Conservation (phyloP, 352 stramenopile species). For the Phytophthora pseudosyringae region DNA sequence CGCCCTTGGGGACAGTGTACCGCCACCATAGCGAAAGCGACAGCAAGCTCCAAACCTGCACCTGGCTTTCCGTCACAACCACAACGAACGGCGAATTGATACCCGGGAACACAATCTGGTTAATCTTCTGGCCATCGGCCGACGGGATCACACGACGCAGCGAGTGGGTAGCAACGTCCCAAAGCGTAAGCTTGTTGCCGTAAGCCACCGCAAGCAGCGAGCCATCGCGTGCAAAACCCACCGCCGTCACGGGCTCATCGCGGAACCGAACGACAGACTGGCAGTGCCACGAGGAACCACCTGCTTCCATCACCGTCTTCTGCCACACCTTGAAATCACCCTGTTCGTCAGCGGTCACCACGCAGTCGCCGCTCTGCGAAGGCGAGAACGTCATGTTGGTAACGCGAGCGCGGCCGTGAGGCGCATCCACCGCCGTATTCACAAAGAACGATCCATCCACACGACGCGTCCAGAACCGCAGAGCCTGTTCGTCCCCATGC, state of each 20-base stretch:
- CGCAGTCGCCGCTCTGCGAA: slow-evolving; percentile 42
- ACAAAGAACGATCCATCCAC: slow-evolving; percentile 81
- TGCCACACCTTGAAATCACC: slow-evolving; percentile 89
- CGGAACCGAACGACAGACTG: slow-evolving; percentile 83
- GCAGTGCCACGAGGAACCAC: slow-evolving; percentile 67
- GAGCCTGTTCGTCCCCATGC: slow-evolving; percentile 54
- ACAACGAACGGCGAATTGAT: slow-evolving; percentile 69
- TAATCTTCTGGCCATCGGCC: slow-evolving; percentile 58
- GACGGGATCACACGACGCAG: slow-evolving; percentile 80
- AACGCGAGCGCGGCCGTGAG: slow-evolving; percentile 62
- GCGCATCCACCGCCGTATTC: slow-evolving; percentile 81
- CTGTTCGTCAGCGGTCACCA: slow-evolving; percentile 69
- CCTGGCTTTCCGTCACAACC: slow-evolving; percentile 52
- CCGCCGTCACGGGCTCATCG: slow-evolving; percentile 65
- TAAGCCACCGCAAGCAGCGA: slow-evolving; percentile 89
- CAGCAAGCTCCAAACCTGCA: slow-evolving; percentile 85
- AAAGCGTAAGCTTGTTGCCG: slow-evolving; percentile 81
- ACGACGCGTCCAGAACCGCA: slow-evolving; percentile 82
- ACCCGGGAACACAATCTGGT: slow-evolving; percentile 67
- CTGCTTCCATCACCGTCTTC: slow-evolving; percentile 31
- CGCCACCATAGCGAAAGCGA: slow-evolving; percentile 74
- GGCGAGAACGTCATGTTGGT: slow-evolving; percentile 68
- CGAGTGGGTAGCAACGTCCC: slow-evolving; percentile 79
- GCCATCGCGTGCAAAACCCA: slow-evolving; percentile 76
- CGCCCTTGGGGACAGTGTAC: slow-evolving; percentile 54